Conservation (phyloP, 108 stramenopile species). For the Nitzschia palea region DNA sequence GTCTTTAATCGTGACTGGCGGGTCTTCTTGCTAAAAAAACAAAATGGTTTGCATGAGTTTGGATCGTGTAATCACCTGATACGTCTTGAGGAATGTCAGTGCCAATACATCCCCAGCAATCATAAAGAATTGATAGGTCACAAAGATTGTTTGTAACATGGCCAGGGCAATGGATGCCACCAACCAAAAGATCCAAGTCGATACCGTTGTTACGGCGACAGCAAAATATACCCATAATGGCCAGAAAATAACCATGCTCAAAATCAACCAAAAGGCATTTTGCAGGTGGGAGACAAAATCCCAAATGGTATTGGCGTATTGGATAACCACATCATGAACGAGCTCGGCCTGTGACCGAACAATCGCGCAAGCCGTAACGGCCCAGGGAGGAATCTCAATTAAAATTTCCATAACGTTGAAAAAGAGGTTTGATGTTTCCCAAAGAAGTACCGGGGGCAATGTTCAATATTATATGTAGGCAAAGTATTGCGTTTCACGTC, state of each 20-base stretch:
- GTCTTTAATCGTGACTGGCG: slow-evolving; percentile 20
- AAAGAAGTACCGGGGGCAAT: too few species aligned
- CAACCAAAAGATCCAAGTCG: slow-evolving; percentile 87
- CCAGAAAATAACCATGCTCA: slow-evolving; percentile 71
- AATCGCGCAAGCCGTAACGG: slow-evolving; percentile 9
- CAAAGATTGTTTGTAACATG: slow-evolving; percentile 69
- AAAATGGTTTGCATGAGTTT: slow-evolving; percentile 24
- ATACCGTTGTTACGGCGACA: slow-evolving; percentile 62
- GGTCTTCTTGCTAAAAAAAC: slow-evolving; percentile 31
- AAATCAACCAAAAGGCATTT: slow-evolving; percentile 18
- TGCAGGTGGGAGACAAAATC: slow-evolving; percentile 21
- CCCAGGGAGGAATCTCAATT: slow-evolving; percentile 35
- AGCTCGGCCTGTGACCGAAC: background rate
- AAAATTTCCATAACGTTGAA: slow-evolving; percentile 28
- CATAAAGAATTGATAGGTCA: slow-evolving; percentile 82
- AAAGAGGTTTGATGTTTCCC: too few species aligned
- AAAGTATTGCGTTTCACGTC: too few species aligned
- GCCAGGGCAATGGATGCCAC: slow-evolving; percentile 61
- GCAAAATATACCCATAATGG: slow-evolving; percentile 69
- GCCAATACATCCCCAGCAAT: slow-evolving; percentile 64
- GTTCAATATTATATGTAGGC: too few species aligned
- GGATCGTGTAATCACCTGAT: slow-evolving; percentile 46
- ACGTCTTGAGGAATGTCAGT: slow-evolving; percentile 70
- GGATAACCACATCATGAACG: background rate
- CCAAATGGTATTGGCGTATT: slow-evolving; percentile 10